Evolutionary conservation across 1,284 basidiomycete species (phyloP), one percentile per base, ranked within the genome.

Genomic region (Naganishia albida): DNA sequence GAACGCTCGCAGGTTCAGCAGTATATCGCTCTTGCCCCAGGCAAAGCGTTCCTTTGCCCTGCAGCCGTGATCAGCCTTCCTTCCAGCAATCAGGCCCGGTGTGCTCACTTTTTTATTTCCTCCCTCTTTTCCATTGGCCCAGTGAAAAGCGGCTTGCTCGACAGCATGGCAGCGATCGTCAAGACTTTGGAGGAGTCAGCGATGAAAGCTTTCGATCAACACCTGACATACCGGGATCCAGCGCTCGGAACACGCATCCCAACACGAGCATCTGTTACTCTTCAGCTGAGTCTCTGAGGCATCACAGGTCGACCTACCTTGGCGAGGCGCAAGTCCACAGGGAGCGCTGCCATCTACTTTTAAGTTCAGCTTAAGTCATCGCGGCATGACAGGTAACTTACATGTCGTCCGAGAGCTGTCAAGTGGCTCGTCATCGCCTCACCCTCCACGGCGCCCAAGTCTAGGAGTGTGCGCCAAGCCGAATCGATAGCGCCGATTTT

Each of bases 271-370:
- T 92, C 88, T 60, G 23, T 16, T 15, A 42, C 1, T 13, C 8
- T 12, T 23, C 1, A 8, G 12, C 16, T 89, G 54, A 6, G 26
- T 34, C 4, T 16, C 0, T 3, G 25, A 26, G 8, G 16, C 2
- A 1, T 16, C 3, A 7, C 20, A 30, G 1, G n/a, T 15, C 28
- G n/a, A 60, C 44, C 2, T n/a, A 60, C 57, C 46, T 97, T 97
- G 42, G 86, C 91, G 23, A 97, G 82, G 52, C 91, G 84, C n/a
- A 96, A 80, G 78, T 97, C 93, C 28, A 96, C 82, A 1, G 93
- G 93, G 34, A 97, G 83, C 77, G 87, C 84, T 4, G 89, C 83
- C 74, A 80, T 79, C 89, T 91, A 67, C n/a, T 4, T 62, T 25
- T 12, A 23, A 20, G 3, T 18, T 23, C 39, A 34, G 25, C 25